Evolutionary conservation across 2,329 filamentous ascomycete species (phyloP), one percentile per base, ranked within the genome.

Genomic region (Claviceps arundinis): DNA sequence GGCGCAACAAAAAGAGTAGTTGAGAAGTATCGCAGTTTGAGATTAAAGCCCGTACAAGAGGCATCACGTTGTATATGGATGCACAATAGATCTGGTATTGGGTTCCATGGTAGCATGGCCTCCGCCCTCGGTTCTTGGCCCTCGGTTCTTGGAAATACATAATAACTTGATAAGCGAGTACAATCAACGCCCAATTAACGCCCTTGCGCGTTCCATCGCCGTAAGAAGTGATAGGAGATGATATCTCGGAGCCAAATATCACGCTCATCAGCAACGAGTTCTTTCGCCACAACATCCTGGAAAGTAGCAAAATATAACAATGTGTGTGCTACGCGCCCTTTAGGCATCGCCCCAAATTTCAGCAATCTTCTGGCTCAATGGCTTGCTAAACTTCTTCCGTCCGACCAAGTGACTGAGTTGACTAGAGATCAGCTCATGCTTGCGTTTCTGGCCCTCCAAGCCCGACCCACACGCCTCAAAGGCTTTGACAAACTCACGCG

Each of bases 401-500:
- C 82, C 83, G 1, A 87, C 71, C 26, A 87, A 63, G 22, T 74
- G 69, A 11, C 71, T 71, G 61, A 87, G 73, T 56, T 75, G 69
- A 17, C 69, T 71, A 4, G 73, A 75, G 1, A 89, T 75, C 67
- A 89, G 68, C 37, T 78, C 76, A 45, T 75, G 72, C 60, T 80
- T 80, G 48, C 74, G 74, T 60, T 79, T 83, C 48, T 68, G 73
- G 0, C 74, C 73, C 16, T 70, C 70, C 48, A 74, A 72, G 4
- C 71, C 73, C 0, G 62, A 26, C 1, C 73, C 77, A 48, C 80
- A 78, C 1, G 65, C 66, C 57, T 81, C 77, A 60, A 80, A 89
- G 0, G 85, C 86, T 60, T 82, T 78, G n/a, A 87, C 70, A 49
- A 93, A 79, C 1, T 80, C 79, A 54, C 77, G 72, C 0, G 87